Percentiles rank a stretch among this genome's conserved stretches.
Conservation (phyloP, 1,139 yeast species). For the Pichia norvegensis region DNA sequence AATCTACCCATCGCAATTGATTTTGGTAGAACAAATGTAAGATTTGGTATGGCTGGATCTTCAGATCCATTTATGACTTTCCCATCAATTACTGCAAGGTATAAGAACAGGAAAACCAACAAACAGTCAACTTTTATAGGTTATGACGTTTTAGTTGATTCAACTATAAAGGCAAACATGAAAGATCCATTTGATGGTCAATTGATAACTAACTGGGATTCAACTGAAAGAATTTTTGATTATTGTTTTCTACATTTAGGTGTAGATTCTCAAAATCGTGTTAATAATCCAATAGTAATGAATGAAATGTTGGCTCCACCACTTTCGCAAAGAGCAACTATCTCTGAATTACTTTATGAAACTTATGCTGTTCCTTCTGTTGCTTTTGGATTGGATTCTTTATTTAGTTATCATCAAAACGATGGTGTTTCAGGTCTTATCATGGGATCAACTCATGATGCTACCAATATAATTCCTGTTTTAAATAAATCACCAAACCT, state of each 20-base stretch:
- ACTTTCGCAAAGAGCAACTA: slow-evolving; percentile 55
- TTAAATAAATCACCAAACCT: slow-evolving; percentile 57
- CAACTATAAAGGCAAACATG: slow-evolving; percentile 57
- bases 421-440: slow-evolving; percentile 55
- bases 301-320: slow-evolving; percentile 73
- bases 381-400: slow-evolving; percentile 72
- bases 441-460: slow-evolving; percentile 74
- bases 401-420: slow-evolving; percentile 56
- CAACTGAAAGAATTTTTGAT: slow-evolving; percentile 73
- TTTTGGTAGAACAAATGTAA: slow-evolving; percentile 62
- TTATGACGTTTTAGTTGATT: slow-evolving; percentile 68
- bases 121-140: slow-evolving; percentile 70
- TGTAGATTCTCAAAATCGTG: slow-evolving; percentile 48
- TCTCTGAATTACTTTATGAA: slow-evolving; percentile 81
- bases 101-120: slow-evolving; percentile 67
- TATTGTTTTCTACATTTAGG: slow-evolving; percentile 76
- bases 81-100: slow-evolving; percentile 64
- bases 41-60: slow-evolving; percentile 61
- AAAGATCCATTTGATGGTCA: slow-evolving; percentile 85
- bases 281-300: slow-evolving; percentile 76
- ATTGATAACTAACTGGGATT: slow-evolving; percentile 86
- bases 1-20: slow-evolving; percentile 76
- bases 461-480: slow-evolving; percentile 79
- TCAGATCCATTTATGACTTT: slow-evolving; percentile 55
- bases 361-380: slow-evolving; percentile 68